Evolutionary conservation across 2,329 filamentous ascomycete genomes (phyloP).

Genomic region (Xylariomycetidae sp.): DNA sequence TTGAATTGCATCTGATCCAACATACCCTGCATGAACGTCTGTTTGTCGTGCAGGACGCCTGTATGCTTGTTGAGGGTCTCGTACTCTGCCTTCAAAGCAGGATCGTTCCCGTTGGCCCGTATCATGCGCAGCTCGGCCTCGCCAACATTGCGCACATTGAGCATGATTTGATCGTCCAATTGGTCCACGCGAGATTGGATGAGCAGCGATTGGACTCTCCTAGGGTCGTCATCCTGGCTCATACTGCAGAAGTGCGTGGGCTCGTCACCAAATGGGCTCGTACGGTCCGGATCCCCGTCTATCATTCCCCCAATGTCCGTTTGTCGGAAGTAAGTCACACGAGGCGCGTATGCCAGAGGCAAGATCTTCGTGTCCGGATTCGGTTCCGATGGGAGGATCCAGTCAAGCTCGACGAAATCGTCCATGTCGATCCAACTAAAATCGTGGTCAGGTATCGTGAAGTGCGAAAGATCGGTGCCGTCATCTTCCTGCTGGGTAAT

Average conservation of each 20-base stretch:
- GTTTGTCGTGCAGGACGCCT: slow-evolving; percentile 51
- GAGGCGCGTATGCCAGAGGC: slow-evolving; percentile 85
- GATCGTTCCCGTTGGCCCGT: slow-evolving; percentile 43
- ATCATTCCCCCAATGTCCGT: slow-evolving; percentile 84
- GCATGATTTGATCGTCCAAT: slow-evolving; percentile 69
- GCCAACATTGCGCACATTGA: slow-evolving; percentile 65
- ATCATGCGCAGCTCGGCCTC: slow-evolving; percentile 67
- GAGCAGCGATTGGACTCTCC: slow-evolving; percentile 78
- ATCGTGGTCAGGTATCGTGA: slow-evolving; percentile 93
- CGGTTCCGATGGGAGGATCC: slow-evolving; percentile 83
- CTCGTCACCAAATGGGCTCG: slow-evolving; percentile 87
- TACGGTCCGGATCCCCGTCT: slow-evolving; percentile 72
- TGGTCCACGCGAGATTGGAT: slow-evolving; percentile 75
- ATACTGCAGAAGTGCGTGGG: slow-evolving; percentile 94
- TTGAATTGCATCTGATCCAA: slow-evolving; percentile 41
- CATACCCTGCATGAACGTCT: slow-evolving; percentile 53
- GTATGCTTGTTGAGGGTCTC: slow-evolving; percentile 54
- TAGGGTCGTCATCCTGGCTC: slow-evolving; percentile 82
- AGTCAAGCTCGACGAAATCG: slow-evolving; percentile 96
- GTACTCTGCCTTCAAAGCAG: slow-evolving; percentile 49
- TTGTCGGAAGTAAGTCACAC: slow-evolving; percentile 94
- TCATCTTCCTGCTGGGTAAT: slow-evolving; percentile 49
- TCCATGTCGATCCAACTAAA: slow-evolving; percentile 99
- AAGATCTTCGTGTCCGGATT: slow-evolving; percentile 93
- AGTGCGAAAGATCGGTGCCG: slow-evolving; percentile 71